Base-by-base conservation (phyloP, 1,139 yeast genomes). In the Diutina mesorugosa region DNA sequence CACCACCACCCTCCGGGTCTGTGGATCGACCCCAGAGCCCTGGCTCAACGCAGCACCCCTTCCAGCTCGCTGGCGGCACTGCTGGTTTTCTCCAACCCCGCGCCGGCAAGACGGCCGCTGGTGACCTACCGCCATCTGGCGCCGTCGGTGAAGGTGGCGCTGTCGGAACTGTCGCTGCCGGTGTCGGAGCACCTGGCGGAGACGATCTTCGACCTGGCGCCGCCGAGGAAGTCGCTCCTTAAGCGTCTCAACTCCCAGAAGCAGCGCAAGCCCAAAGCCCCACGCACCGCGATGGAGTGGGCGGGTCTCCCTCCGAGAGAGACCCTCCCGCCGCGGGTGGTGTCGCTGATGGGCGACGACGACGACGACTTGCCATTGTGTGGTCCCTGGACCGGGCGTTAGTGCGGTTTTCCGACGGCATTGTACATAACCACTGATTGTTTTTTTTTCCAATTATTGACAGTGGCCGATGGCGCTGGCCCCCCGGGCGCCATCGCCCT, bases 291-390 rank as follows among this genome's bases (percentile, higher is more conserved):
- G 28, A 50, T 30, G 41, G 45, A 50, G n/a, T 50, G 53, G 53
- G 53, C 53, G 9, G 53, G 53, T 1, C 16, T 50, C 6, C 53
- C 53, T 8, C 53, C 53, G 4, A 45, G 41, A 4, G 45, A 32
- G 16, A 16, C 32, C 26, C 45, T 50, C 7, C 53, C 53, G 28
- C 53, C 53, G 14, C 35, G 53, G 16, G 16, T 32, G 9, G 29
- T 50, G 26, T 10, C 28, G 14, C 14, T 28, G n/a, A 12, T 21
- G 35, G 38, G 14, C 6, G 21, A 28, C 12, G 38, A 14, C 12
- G 53, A 50, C 45, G 53, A 50, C 45, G 53, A 50, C n/a, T 50
- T 50, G 53, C 53, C 53, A 6, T 30, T 50, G n/a, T 50, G 53
- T 9, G 53, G 53, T 35, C 41, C 41, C n/a, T 35, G 41, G 41